Percentiles rank a stretch among this genome's conserved stretches.
Evolutionary conservation across 495 filamentous ascomycete genomes (phyloP).

Genomic region (Chaetomium fimeti): DNA sequence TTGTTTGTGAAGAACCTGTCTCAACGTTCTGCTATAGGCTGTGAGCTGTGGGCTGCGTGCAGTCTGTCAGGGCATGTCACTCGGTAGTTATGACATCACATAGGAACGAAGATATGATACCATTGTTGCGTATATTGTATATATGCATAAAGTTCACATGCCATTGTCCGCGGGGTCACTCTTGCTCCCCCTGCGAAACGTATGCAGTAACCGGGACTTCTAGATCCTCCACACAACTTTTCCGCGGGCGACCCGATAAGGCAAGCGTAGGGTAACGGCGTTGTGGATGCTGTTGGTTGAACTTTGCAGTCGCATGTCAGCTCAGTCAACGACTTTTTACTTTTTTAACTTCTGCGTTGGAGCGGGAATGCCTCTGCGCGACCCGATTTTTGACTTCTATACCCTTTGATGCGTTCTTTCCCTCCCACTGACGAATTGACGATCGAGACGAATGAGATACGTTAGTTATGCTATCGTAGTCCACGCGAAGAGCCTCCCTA

Average conservation of each 20-base stretch:
- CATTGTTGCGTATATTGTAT: too few relatives aligned
- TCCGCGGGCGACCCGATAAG: neutral
- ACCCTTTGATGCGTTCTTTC: neutral
- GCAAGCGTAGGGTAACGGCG: neutral
- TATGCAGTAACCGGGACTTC: conserved; percentile 2
- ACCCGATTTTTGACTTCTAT: neutral
- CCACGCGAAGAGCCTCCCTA: neutral
- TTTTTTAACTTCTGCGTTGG: neutral
- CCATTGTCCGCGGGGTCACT: neutral
- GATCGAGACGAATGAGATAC: neutral
- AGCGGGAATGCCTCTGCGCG: neutral
- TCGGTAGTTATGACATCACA: too few relatives aligned
- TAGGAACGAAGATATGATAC: too few relatives aligned
- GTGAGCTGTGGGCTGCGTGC: neutral
- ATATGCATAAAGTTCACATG: too few relatives aligned
- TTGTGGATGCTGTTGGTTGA: neutral
- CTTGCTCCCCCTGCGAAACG: neutral
- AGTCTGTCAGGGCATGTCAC: neutral
- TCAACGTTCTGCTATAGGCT: neutral
- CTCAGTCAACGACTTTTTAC: neutral
- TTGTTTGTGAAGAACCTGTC: conserved; percentile 19
- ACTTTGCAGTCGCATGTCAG: neutral
- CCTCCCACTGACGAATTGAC: neutral
- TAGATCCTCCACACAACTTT: neutral
- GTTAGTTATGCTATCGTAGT: neutral